phyloP scores from a whole-genome alignment of 495 filamentous ascomycete species.

The Lasiosphaeriaceae sp. region DNA sequence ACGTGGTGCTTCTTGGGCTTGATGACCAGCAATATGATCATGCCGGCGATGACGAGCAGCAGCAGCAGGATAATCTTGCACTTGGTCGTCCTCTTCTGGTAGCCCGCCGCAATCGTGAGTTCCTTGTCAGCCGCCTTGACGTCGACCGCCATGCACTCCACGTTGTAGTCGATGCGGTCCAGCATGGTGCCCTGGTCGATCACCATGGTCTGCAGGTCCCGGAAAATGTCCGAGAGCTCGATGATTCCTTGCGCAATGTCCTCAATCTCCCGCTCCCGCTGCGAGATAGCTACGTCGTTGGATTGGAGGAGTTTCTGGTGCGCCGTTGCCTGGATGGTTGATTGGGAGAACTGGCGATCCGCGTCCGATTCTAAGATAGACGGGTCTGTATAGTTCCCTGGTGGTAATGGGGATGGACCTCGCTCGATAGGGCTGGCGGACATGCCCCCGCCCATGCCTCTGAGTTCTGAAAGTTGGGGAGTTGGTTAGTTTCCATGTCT shows the following conservation, averaged over 20 bases:
- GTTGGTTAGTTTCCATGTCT: constrained; percentile 1
- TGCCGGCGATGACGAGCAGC: constrained; percentile 73
- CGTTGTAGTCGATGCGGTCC: constrained; percentile 96
- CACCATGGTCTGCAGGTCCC: constrained; percentile 91
- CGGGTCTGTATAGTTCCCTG: constrained; percentile 52
- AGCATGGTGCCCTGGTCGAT: constrained; percentile 98
- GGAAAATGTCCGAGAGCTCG: constrained; percentile 92
- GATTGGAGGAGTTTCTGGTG: constrained; percentile 63
- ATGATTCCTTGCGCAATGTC: constrained; percentile 98
- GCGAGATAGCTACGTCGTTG: constrained; percentile 81
- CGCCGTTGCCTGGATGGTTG: constrained; percentile 69
- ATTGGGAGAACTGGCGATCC: constrained; percentile 88
- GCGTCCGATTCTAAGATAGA: constrained; percentile 85
- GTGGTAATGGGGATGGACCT: constrained; percentile 54
- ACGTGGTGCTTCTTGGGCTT: constrained; percentile 65
- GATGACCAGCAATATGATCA: constrained; percentile 80
- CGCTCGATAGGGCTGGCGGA: constrained; percentile 41
- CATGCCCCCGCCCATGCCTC: constrained; percentile 62
- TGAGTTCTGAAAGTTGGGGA: constrained; percentile 60
- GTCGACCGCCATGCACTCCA: constrained; percentile 84
- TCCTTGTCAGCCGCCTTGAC: constrained; percentile 92
- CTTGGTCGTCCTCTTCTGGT: constrained; percentile 84
- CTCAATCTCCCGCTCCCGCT: constrained; percentile 95
- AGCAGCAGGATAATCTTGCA: constrained; percentile 86
- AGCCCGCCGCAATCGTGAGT: constrained; percentile 76